Evolutionary conservation across 257 asterid species (phyloP).

Genomic region (Prunella vulgaris): DNA sequence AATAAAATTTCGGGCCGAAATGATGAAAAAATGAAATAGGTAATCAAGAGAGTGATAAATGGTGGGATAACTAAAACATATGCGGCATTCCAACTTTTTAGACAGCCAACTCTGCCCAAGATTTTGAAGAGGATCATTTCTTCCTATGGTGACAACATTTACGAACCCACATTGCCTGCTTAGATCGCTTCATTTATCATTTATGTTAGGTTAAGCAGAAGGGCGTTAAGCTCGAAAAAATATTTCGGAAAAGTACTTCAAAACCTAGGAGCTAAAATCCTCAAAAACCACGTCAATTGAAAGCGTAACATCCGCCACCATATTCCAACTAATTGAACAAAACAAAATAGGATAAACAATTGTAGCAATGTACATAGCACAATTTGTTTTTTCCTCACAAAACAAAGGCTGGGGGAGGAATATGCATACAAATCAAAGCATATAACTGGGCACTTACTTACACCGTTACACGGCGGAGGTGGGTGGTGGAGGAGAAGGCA

Average conservation of each 20-base stretch:
- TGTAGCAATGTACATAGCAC: neutral
- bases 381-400: neutral
- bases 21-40: conserved; percentile 13
- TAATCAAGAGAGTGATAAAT: conserved; percentile 18
- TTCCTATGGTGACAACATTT: neutral
- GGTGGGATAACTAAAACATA: conserved; percentile 22
- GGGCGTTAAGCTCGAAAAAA: neutral
- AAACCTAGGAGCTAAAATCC: neutral
- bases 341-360: neutral
- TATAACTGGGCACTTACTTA: neutral
- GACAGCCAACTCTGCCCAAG: conserved; percentile 4
- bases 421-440: neutral
- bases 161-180: neutral
- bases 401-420: neutral
- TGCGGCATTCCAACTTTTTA: conserved; percentile 17
- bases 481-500: neutral
- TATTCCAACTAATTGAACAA: neutral
- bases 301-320: neutral
- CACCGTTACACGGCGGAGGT: neutral
- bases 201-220: neutral
- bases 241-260: neutral
- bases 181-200: neutral
- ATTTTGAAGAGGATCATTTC: neutral
- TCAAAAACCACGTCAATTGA: neutral
- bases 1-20: conserved; percentile 14